These are phyloP conservation scores for Colletotrichum navitas DNA, from an alignment of 2,329 filamentous ascomycete genomes.

Conservation along the genomic window DNA sequence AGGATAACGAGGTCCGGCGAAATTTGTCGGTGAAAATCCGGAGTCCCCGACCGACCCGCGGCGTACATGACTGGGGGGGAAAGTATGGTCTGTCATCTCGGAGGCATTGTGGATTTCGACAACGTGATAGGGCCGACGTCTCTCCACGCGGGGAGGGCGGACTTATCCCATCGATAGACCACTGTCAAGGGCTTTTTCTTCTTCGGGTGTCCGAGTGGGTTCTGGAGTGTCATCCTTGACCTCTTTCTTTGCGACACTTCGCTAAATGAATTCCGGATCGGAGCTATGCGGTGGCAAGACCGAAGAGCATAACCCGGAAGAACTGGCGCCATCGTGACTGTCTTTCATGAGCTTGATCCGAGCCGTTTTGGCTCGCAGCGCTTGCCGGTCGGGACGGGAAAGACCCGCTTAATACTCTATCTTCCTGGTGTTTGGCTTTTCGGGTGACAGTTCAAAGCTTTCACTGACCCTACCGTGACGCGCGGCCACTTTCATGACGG, in stretches of 20 bases:
- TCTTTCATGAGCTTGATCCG: not conserved
- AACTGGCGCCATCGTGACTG: not conserved
- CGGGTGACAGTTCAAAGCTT: not conserved
- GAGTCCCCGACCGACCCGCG: conserved; percentile 23
- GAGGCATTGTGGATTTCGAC: conserved; percentile 38
- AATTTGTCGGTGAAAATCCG: conserved; percentile 36
- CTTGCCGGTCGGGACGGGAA: not conserved
- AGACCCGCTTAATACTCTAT: not conserved
- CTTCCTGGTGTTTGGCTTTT: not conserved
- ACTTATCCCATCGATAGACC: conserved; percentile 15
- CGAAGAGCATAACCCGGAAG: not conserved
- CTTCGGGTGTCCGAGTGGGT: conserved; percentile 10
- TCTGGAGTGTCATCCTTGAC: conserved; percentile 13
- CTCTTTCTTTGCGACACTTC: not conserved
- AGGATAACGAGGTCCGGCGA: not conserved
- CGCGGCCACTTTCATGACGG: not conserved
- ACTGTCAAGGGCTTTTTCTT: conserved; percentile 9
- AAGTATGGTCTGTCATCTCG: conserved; percentile 35
- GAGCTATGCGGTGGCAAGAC: not conserved
- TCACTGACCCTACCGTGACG: too few species aligned
- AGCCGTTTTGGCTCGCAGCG: not conserved
- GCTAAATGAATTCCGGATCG: conserved; percentile 17
- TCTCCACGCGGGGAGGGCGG: conserved; percentile 34
- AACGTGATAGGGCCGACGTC: conserved; percentile 38
- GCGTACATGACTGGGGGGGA: conserved; percentile 24